A percentile compares a stretch with the other conserved stretches of the same genome.
Evolutionary conservation across 2,329 filamentous ascomycete species (phyloP).

Genomic region (Teratosphaeria pseudoeucalypti): DNA sequence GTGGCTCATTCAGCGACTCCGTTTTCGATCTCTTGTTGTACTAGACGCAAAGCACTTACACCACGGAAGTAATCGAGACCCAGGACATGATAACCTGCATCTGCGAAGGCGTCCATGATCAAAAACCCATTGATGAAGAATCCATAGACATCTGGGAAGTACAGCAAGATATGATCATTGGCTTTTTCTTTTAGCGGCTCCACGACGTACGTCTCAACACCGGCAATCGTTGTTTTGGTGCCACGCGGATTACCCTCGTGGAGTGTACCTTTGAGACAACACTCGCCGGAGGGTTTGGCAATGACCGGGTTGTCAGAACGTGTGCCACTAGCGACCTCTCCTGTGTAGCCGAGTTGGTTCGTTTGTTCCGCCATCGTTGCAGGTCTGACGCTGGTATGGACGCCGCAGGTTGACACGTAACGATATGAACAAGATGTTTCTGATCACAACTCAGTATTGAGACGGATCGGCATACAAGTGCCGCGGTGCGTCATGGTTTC

Average conservation of each 20-base stretch:
- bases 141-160: slow-evolving; percentile 14
- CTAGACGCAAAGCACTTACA: neutral
- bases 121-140: slow-evolving; percentile 11
- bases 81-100: slow-evolving; percentile 9
- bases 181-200: slow-evolving; percentile 6
- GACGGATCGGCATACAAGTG: neutral
- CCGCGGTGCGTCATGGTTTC: too few species aligned
- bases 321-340: neutral
- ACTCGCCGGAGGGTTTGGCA: slow-evolving; percentile 8
- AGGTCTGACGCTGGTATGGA: neutral
- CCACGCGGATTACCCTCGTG: slow-evolving; percentile 11
- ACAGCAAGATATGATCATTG: slow-evolving; percentile 13
- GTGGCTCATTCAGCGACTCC: neutral
- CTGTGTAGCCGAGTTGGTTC: neutral
- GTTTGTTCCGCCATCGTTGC: neutral
- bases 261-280: slow-evolving; percentile 9
- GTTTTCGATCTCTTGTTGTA: neutral
- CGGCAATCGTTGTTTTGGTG: slow-evolving; percentile 4
- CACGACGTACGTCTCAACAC: slow-evolving; percentile 11
- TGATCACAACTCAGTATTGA: neutral
- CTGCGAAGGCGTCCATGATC: slow-evolving; percentile 13
- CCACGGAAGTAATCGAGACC: slow-evolving; percentile 14
- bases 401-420: neutral
- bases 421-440: neutral
- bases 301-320: neutral